These are phyloP conservation scores for Fusarium papillatum DNA, from an alignment of 2,329 filamentous ascomycete species.

Conservation along the genomic window DNA sequence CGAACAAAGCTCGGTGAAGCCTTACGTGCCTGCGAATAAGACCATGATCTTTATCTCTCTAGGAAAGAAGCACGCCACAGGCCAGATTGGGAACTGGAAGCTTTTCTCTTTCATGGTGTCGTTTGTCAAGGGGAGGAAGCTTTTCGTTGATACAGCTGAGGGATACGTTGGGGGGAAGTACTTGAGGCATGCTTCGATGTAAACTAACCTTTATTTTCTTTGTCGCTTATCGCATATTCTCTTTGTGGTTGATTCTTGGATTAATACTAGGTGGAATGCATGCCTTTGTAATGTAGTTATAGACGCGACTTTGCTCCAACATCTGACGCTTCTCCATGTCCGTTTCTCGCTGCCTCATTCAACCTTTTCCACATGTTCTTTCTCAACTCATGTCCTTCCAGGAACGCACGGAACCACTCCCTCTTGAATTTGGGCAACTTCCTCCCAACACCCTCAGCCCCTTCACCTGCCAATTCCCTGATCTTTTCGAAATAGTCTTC, in stretches of 20 bases:
- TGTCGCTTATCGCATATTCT: not conserved
- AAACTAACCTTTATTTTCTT: not conserved
- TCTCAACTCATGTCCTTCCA: constrained; percentile 65
- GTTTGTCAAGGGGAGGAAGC: constrained; percentile 49
- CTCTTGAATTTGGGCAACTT: constrained; percentile 57
- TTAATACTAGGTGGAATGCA: not conserved
- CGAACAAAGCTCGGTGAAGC: constrained; percentile 3
- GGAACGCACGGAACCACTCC: constrained; percentile 63
- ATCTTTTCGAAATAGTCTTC: constrained; percentile 74
- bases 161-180: constrained; percentile 47
- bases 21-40: constrained; percentile 41
- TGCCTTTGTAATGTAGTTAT: not conserved
- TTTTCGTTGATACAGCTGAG: constrained; percentile 48
- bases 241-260: not conserved
- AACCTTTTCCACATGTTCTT: constrained; percentile 69
- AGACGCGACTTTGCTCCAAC: not conserved
- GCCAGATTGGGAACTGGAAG: constrained; percentile 51
- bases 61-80: constrained; percentile 45
- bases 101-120: constrained; percentile 48
- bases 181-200: constrained; percentile 46
- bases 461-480: constrained; percentile 62
- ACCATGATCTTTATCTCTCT: constrained; percentile 47
- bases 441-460: constrained; percentile 56
- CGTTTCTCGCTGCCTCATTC: constrained; percentile 51
- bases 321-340: not conserved